Evolutionary conservation across 225 moss, liverwort and hornwort genomes (phyloP), one percentile per base, ranked within the genome.

Genomic region (Rhytidiadelphus loreus): DNA sequence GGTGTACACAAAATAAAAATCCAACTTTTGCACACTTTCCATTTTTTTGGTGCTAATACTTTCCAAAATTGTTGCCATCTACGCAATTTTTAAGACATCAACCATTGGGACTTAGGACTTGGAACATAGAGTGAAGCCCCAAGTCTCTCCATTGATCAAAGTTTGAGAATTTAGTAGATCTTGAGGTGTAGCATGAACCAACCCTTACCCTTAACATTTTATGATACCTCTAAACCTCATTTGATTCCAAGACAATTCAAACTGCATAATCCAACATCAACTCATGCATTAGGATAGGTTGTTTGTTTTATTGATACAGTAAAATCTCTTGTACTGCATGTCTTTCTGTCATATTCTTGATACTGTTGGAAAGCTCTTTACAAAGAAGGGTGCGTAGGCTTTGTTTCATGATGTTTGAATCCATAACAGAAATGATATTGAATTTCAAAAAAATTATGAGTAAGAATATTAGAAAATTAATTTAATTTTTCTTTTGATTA

Each of bases 121-220:
- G 3, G 17, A 20, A 30, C 4, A 20, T 12, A 20, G 7, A 20
- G 1, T 48, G 12, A 74, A 48, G 2, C 3, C 2, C 4, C 1
- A 32, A 74, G 7, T 48, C 7, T 48, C 7, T 19, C 6, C 4
- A 72, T 72, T 9, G 6, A 73, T 73, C 0, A 75, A 1, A 32
- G 19, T 50, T 75, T 32, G 4, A 50, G 2, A 75, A 75, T 21
- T 50, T 0, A 21, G 0, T 33, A 8, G 8, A 2, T 8, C 1
- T 76, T 8, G 3, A 13, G 0, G 33, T 11, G 2, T n/a, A 11
- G 17, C 0, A 0, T n/a, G 11, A 25, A 78, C 2, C 5, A 17
- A 17, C 0, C 7, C 0, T 55, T 24, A 37, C 7, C 25, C 4
- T 30, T 32, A 32, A 74, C 4, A 2, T 74, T 7, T 74, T 53